phyloP scores from a whole-genome alignment of 2,329 filamentous ascomycete species.

The Nothophaeocryptopus gaeumannii region DNA sequence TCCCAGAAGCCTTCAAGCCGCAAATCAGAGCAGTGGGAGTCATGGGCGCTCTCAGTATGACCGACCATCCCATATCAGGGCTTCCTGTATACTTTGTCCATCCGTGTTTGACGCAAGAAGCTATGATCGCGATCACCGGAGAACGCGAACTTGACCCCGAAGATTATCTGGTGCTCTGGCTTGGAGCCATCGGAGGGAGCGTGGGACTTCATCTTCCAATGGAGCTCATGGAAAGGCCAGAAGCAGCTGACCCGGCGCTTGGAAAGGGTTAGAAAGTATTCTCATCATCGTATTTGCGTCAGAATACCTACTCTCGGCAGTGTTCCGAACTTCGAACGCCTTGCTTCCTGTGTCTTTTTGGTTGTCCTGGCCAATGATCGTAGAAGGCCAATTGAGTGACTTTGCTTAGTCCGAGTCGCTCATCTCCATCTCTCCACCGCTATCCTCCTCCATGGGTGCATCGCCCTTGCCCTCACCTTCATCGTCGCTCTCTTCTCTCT shows the following conservation, averaged over 20 bases:
- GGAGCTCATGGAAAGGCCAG: slow-evolving; percentile 14
- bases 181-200: slow-evolving; percentile 78
- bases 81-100: slow-evolving; percentile 85
- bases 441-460: slow-evolving; percentile 46
- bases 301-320: slow-evolving; percentile 6
- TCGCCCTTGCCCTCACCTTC: slow-evolving; percentile 43
- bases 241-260: slow-evolving; percentile 17
- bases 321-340: neutral
- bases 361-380: no score
- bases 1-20: slow-evolving; percentile 33
- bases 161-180: slow-evolving; percentile 81
- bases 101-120: slow-evolving; percentile 82
- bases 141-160: slow-evolving; percentile 42
- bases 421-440: slow-evolving; percentile 61
- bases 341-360: neutral
- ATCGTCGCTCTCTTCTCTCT: slow-evolving; percentile 39
- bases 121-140: slow-evolving; percentile 58
- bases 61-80: slow-evolving; percentile 77
- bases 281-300: no score
- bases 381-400: neutral
- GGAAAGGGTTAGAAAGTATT: slow-evolving; percentile 16
- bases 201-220: slow-evolving; percentile 61
- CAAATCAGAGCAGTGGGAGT: slow-evolving; percentile 38
- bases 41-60: slow-evolving; percentile 30
- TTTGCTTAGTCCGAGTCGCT: slow-evolving; percentile 60